Base-by-base conservation (phyloP, 208 protist genomes). In the Balamuthia mandrillaris region DNA sequence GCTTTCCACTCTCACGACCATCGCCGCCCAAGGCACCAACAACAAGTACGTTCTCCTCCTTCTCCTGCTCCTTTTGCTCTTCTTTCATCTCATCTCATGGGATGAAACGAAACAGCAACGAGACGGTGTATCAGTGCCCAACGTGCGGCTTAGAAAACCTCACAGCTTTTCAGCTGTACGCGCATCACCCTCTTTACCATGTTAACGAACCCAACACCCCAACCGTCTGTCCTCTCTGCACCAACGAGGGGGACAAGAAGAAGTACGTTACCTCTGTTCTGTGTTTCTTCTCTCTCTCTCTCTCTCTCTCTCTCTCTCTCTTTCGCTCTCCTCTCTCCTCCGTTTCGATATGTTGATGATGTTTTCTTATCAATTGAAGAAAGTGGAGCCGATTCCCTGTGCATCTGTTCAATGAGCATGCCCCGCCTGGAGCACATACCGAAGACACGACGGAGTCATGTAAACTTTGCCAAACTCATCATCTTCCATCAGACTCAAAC, bases 171-270 rank as follows among this genome's bases (percentile, higher is more conserved):
- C 45, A 78, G 29, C 68, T 78, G 29, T 78, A 49, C 45, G 44
- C n/a, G 45, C 68, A 78, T n/a, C 68, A 78, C 45, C 68, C 68
- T 29, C 68, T 78, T 9, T 78, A 78, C 45, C 68, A 78, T 21
- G 68, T 78, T 27, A 58, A 58, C 68, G 68, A 78, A 18, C 68
- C 68, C 27, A 78, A 78, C 68, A 16, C 4, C 1, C 68, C 68
- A 5, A 78, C 47, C 0, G 68, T n/a, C 45, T 78, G 68, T 18
- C 68, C 68, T 1, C 68, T 78, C 0, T 78, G 68, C 68, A 16
- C 41, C 49, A 18, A 56, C 49, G 49, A 56, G 49, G n/a, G n/a
- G n/a, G n/a, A n/a, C n/a, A n/a, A n/a, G n/a, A n/a, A n/a, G n/a
- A n/a, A n/a, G n/a, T n/a, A n/a, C n/a, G n/a, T n/a, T n/a, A n/a